Conservation (phyloP, 2,329 filamentous ascomycete genomes). For the Hypocreales sp. region DNA sequence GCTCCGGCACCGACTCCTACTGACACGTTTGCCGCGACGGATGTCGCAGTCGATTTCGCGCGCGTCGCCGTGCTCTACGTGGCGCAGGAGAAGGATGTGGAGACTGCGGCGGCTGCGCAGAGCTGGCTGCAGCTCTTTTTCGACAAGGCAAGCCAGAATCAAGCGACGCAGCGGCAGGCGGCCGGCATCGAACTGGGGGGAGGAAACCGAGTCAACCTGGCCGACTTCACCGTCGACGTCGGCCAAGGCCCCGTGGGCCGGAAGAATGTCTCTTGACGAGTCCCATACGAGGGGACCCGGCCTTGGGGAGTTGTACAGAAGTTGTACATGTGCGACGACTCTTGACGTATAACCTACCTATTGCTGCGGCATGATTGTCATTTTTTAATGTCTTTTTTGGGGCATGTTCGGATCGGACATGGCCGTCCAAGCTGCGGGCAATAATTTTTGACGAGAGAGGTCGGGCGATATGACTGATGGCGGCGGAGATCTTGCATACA, state of each 20-base stretch:
- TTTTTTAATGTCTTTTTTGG: no score
- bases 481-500: slow-evolving; percentile 15
- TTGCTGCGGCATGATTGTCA: no score
- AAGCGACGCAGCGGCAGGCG: slow-evolving; percentile 23
- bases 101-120: slow-evolving; percentile 38
- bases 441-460: no score
- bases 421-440: no score
- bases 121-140: slow-evolving; percentile 39
- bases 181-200: slow-evolving; percentile 25
- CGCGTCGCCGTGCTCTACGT: slow-evolving; percentile 46
- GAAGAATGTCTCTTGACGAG: no score
- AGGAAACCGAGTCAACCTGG: slow-evolving; percentile 32
- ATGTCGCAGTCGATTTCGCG: slow-evolving; percentile 47
- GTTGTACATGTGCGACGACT: slow-evolving; percentile 1
- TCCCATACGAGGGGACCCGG: no score
- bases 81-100: slow-evolving; percentile 36
- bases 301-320: no score
- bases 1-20: not conserved
- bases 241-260: slow-evolving; percentile 14
- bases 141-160: slow-evolving; percentile 18
- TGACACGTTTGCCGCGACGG: slow-evolving; percentile 30
- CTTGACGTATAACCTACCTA: no score
- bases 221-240: slow-evolving; percentile 27
- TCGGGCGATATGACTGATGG: no score
- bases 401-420: no score